These are phyloP conservation scores for Xylaria castorea DNA, from an alignment of 495 filamentous ascomycete species.

Conservation along the genomic window DNA sequence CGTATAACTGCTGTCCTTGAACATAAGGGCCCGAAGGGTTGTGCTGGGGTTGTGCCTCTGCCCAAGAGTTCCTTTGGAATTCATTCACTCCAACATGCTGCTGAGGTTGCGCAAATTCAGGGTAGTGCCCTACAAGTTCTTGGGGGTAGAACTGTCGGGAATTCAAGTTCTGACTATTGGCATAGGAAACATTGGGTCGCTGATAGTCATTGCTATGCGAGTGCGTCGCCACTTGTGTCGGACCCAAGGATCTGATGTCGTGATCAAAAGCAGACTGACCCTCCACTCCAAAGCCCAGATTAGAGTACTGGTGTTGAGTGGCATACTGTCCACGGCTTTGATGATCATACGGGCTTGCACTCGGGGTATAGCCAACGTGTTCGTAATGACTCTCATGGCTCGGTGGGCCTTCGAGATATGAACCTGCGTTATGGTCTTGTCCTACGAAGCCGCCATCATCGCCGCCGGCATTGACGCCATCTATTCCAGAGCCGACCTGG, in stretches of 20 bases:
- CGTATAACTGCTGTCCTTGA: constrained; percentile 25
- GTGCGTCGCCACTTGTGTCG: constrained; percentile 6
- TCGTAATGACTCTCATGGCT: constrained; percentile 10
- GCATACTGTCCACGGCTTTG: constrained; percentile 12
- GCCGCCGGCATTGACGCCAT: background rate
- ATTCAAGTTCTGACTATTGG: constrained; percentile 10
- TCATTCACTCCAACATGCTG: constrained; percentile 21
- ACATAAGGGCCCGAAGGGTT: constrained; percentile 7
- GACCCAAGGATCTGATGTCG: constrained; percentile 6
- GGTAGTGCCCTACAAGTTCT: constrained; percentile 10
- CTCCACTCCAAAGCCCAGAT: constrained; percentile 1
- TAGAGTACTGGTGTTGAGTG: constrained; percentile 5
- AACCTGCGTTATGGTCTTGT: constrained; percentile 12
- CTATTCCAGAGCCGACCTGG: constrained; percentile 8
- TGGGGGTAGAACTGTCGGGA: constrained; percentile 9
- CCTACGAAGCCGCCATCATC: constrained; percentile 15
- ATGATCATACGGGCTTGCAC: constrained; percentile 9
- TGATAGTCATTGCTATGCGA: constrained; percentile 16
- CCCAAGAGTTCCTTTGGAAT: constrained; percentile 19
- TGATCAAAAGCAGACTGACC: background rate
- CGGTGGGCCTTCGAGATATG: constrained; percentile 16
- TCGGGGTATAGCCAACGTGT: constrained; percentile 3
- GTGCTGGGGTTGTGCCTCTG: constrained; percentile 14
- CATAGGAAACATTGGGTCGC: constrained; percentile 13
- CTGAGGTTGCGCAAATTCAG: constrained; percentile 10